These are phyloP conservation scores for Syncephalis fuscata DNA, from an alignment of 371 early-diverging fungal species.

Conservation along the genomic window DNA sequence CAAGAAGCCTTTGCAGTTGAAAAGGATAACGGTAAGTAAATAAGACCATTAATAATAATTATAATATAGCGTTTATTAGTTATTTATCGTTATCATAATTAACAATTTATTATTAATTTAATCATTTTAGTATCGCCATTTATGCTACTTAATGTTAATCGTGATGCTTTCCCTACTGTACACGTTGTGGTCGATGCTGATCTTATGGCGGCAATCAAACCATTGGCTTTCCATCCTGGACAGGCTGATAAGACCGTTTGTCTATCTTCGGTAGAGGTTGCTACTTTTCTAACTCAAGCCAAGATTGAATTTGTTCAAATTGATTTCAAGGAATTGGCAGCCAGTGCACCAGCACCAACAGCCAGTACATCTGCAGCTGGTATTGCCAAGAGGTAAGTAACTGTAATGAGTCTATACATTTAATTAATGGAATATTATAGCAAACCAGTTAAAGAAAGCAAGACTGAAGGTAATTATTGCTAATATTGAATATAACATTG, in stretches of 20 bases:
- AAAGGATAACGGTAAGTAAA: constrained; percentile 22
- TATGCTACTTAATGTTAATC: constrained; percentile 28
- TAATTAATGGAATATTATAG: no score
- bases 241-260: constrained; percentile 31
- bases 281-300: constrained; percentile 19
- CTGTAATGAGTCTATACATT: no score
- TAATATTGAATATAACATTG: no score
- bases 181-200: constrained; percentile 37
- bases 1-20: constrained; percentile 24
- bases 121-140: constrained; percentile 44
- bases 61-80: background rate
- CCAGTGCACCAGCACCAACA: constrained; percentile 18
- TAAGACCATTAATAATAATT: background rate
- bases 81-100: no score
- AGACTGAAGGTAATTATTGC: no score
- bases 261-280: constrained; percentile 24
- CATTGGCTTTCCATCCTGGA: constrained; percentile 43
- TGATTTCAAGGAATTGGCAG: constrained; percentile 24
- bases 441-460: no score
- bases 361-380: constrained; percentile 10
- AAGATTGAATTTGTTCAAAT: constrained; percentile 18
- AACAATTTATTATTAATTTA: background rate
- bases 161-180: constrained; percentile 20
- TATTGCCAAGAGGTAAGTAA: no score
- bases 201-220: constrained; percentile 17